Percentiles rank a stretch among this genome's conserved stretches.
Conservation (phyloP, 2,329 filamentous ascomycete genomes). For the Thielaviopsis populi region DNA sequence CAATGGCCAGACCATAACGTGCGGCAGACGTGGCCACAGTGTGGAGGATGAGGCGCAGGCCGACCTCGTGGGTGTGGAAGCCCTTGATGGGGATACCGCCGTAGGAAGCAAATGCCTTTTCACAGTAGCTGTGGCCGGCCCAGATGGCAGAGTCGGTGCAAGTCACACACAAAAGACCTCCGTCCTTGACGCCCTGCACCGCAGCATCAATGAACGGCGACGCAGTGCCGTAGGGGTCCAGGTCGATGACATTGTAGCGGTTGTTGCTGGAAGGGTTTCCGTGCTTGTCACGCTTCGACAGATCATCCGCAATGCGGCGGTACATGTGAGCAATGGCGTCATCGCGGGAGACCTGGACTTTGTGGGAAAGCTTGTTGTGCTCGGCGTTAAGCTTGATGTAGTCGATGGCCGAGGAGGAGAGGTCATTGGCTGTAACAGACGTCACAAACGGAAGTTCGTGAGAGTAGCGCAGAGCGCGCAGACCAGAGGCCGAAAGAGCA, state of each 20-base stretch:
- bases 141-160: constrained; percentile 94
- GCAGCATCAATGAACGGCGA: constrained; percentile 86
- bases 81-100: constrained; percentile 81
- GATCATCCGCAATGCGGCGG: constrained; percentile 41
- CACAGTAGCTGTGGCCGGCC: constrained; percentile 83
- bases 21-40: constrained; percentile 66
- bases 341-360: constrained; percentile 57
- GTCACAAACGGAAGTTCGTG: constrained; percentile 79
- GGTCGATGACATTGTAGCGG: constrained; percentile 83
- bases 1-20: constrained; percentile 73
- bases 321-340: constrained; percentile 94
- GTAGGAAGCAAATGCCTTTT: constrained; percentile 90
- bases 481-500: constrained; percentile 81
- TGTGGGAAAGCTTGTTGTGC: constrained; percentile 61
- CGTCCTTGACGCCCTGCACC: constrained; percentile 65
- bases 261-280: constrained; percentile 28
- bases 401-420: constrained; percentile 60
- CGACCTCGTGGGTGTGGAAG: constrained; percentile 73
- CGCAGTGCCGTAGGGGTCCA: constrained; percentile 91
- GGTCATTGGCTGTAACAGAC: constrained; percentile 75
- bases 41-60: constrained; percentile 72
- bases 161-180: constrained; percentile 83
- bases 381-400: constrained; percentile 73
- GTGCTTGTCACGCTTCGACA: constrained; percentile 29
- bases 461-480: constrained; percentile 80